These are phyloP conservation scores for Suhomyces bribrorum DNA, from an alignment of 1,139 yeast genomes.

Conservation along the genomic window DNA sequence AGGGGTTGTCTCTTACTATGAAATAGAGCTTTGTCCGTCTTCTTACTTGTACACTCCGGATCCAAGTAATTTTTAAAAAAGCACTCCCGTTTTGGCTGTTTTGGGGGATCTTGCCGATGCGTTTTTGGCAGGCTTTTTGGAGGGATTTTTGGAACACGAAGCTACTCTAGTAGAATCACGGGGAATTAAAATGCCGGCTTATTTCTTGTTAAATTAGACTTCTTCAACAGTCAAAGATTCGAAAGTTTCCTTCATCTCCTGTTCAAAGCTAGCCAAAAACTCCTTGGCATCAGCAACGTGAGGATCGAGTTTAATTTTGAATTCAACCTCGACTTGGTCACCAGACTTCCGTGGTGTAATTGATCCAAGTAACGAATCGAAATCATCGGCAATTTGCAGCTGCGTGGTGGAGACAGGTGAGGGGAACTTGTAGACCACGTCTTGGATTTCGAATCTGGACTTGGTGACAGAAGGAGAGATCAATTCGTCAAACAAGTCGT, in stretches of 20 bases:
- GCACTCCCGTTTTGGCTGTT: no score
- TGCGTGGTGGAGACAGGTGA: conserved; percentile 15
- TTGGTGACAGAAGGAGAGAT: conserved; percentile 57
- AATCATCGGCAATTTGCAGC: conserved; percentile 20
- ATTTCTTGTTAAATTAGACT: background rate
- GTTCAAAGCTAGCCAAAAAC: conserved; percentile 38
- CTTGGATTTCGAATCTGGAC: conserved; percentile 55
- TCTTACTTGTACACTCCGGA: no score
- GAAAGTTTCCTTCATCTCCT: conserved; percentile 23
- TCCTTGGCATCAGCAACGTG: conserved; percentile 37
- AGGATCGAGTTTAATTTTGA: conserved; percentile 44
- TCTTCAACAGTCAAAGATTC: conserved; percentile 9
- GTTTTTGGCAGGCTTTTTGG: no score
- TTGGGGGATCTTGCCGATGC: no score
- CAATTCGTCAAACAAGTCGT: conserved; percentile 67
- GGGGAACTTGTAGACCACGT: conserved; percentile 30
- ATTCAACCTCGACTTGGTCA: conserved; percentile 31
- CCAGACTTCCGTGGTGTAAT: conserved; percentile 14
- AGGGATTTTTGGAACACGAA: no score
- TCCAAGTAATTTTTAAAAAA: no score
- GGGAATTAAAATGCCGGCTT: no score
- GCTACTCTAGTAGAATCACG: no score
- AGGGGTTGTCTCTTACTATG: no score
- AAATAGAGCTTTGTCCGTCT: no score
- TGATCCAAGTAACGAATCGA: conserved; percentile 52